A percentile compares a stretch with the other conserved stretches of the same genome.
These are phyloP conservation scores for Aspergillus sp. DNA, from an alignment of 2,329 filamentous ascomycete genomes.

Conservation along the genomic window DNA sequence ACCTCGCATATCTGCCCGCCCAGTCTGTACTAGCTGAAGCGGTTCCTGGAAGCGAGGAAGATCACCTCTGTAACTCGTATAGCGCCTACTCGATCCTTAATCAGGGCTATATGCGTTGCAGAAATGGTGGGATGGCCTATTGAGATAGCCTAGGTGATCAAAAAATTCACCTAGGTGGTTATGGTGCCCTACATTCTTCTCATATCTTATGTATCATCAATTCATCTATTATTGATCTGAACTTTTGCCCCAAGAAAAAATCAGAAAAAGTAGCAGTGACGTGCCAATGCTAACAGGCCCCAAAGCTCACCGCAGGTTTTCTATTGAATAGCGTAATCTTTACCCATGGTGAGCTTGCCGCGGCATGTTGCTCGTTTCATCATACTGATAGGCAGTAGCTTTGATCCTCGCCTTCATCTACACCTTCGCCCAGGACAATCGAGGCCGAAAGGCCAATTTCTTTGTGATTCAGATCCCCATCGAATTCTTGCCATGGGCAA, in stretches of 20 bases:
- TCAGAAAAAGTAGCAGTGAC: background rate
- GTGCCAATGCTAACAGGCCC: slow-evolving; percentile 28
- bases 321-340: slow-evolving; percentile 35
- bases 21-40: slow-evolving; percentile 69
- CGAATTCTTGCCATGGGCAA: slow-evolving; percentile 75
- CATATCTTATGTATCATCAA: slow-evolving; percentile 21
- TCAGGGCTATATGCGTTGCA: slow-evolving; percentile 62
- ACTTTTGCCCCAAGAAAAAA: background rate
- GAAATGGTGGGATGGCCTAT: slow-evolving; percentile 73
- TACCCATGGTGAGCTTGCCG: slow-evolving; percentile 35
- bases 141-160: slow-evolving; percentile 60
- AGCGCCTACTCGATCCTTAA: slow-evolving; percentile 59
- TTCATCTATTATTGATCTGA: slow-evolving; percentile 3
- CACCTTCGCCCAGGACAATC: slow-evolving; percentile 82
- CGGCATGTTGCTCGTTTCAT: background rate
- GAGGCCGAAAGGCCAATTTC: slow-evolving; percentile 72
- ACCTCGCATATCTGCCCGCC: slow-evolving; percentile 79
- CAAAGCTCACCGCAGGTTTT: slow-evolving; percentile 43
- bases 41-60: slow-evolving; percentile 84
- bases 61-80: slow-evolving; percentile 66
- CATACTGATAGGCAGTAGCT: slow-evolving; percentile 54
- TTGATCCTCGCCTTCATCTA: slow-evolving; percentile 80
- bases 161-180: slow-evolving; percentile 62
- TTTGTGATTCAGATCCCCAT: slow-evolving; percentile 82
- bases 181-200: slow-evolving; percentile 62